Base-by-base conservation (phyloP, 495 filamentous ascomycete genomes). In the Immersiella caudata region DNA sequence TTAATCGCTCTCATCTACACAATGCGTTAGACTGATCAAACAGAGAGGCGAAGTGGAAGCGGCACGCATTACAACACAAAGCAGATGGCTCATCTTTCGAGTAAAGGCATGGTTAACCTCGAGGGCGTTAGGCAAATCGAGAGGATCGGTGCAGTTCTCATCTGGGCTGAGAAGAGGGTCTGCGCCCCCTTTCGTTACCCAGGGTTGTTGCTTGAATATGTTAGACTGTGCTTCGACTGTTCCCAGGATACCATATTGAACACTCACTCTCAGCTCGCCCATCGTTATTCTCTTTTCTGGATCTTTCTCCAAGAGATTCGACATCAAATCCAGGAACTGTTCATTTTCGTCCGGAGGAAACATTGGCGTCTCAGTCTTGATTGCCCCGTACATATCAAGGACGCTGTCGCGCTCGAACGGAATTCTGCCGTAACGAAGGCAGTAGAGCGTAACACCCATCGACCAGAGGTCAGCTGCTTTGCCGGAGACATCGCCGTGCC, bases 401-500 rank as follows among this genome's bases (percentile, higher is more conserved):
- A 97, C 87, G 33, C 87, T 88, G 11, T 83, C 78, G 62, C 90
- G 84, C 68, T 91, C 90, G 71, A 97, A 99, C 0, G 95, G 95
- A 54, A 99, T 86, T 51, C 79, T 82, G 16, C 95, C 95, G 76
- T 95, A 99, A 51, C 91, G 85, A 22, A 99, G 83, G 75, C 95
- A 99, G 74, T 96, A 98, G 14, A 99, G 79, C 0, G 94, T 94
- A 2, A 97, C 90, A 8, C 95, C 95, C 96, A 99, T 99, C 0
- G 96, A 97, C 95, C 95, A 99, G 29, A 98, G 91, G 79, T 99
- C 95, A 7, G 93, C 93, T 3, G 95, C 93, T 73, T 86, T 92
- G 24, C 95, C 95, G 3, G 90, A 92, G 0, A 98, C 89, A 70
- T 93, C 88, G 12, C 94, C 94, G 75, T 97, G 95, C 65, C 87